These are phyloP conservation scores for Ceratobasidium sp. DNA, from an alignment of 1,284 basidiomycete species.

Conservation along the genomic window DNA sequence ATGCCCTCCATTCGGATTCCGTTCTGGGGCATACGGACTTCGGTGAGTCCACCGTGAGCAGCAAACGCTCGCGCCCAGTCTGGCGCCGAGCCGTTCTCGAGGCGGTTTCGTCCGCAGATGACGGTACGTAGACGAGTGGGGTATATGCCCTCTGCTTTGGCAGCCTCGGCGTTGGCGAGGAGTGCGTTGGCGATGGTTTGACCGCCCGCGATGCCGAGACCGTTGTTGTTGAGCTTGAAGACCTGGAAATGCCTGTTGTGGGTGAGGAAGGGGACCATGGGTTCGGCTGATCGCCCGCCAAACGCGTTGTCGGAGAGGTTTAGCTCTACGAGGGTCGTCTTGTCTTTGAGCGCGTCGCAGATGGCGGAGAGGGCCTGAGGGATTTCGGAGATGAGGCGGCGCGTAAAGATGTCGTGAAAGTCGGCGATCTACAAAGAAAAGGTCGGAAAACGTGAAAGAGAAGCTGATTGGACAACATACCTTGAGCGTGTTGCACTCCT, in stretches of 20 bases:
- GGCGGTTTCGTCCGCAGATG: conserved; percentile 92
- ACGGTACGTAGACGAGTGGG: conserved; percentile 77
- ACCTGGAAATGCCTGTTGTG: conserved; percentile 80
- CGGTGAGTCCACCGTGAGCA: conserved; percentile 79
- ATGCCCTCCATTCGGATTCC: conserved; percentile 96
- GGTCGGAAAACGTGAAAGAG: conserved; percentile 34
- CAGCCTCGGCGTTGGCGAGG: conserved; percentile 74
- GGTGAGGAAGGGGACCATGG: conserved; percentile 89
- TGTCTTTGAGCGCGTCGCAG: conserved; percentile 84
- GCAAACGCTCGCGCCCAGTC: conserved; percentile 89
- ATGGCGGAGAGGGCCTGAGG: conserved; percentile 88
- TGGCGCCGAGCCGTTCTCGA: conserved; percentile 88
- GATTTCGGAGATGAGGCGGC: conserved; percentile 94
- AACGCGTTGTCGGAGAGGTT: conserved; percentile 97
- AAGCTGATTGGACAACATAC: conserved; percentile 52
- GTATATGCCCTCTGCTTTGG: conserved; percentile 65
- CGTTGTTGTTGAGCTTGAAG: conserved; percentile 96
- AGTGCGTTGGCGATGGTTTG: conserved; percentile 86
- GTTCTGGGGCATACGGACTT: conserved; percentile 95
- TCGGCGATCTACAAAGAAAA: conserved; percentile 75
- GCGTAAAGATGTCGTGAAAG: conserved; percentile 98
- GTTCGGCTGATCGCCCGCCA: conserved; percentile 93
- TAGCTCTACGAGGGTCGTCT: conserved; percentile 83
- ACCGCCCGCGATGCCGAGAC: conserved; percentile 92
- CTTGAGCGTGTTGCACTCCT: conserved; percentile 73